Base-by-base conservation (phyloP, 1,139 yeast genomes). In the Pichia sp. region DNA sequence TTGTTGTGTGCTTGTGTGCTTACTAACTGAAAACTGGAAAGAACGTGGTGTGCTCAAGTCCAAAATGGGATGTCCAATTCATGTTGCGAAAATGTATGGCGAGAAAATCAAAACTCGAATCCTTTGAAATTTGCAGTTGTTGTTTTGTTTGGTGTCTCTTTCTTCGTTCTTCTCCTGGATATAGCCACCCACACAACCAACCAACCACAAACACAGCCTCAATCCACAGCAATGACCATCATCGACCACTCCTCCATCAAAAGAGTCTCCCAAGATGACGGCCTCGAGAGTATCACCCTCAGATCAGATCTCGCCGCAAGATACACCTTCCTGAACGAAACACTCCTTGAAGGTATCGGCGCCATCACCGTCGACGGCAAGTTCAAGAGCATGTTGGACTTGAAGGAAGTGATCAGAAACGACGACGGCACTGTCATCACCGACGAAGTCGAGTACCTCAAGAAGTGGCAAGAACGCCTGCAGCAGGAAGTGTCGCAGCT, bases 251-350 rank as follows among this genome's bases (percentile, higher is more conserved):
- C 60, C 3, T 50, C 60, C 4, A 53, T 60, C 15, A 57, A 53
- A 34, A 49, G 59, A 19, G 53, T 52, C 9, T 54, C 58, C 1
- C 44, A 50, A 8, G 54, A 52, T 7, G 60, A 53, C 12, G 61
- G 57, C 0, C 42, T 63, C 15, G 58, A 62, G 17, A 53, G 57
- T 15, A 51, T 64, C 4, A 62, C 69, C 2, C 45, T 66, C 32
- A 58, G 66, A 41, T 59, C 67, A 1, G 63, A 62, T 45, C 47
- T 63, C 15, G 67, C 66, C 1, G 58, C 68, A 10, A 58, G 63
- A 38, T 66, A 58, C 45, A 50, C 61, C 3, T 50, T 64, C 27
- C 58, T 61, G 21, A 62, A 62, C 34, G 68, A 63, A 44, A 50
- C 64, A 3, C 48, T 66, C 4, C 40, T 59, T 7, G 60, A 59